A percentile compares a stretch with the other conserved stretches of the same genome.
These are phyloP conservation scores for Boletus reticulatus DNA, from an alignment of 768 basidiomycete species.

Conservation along the genomic window DNA sequence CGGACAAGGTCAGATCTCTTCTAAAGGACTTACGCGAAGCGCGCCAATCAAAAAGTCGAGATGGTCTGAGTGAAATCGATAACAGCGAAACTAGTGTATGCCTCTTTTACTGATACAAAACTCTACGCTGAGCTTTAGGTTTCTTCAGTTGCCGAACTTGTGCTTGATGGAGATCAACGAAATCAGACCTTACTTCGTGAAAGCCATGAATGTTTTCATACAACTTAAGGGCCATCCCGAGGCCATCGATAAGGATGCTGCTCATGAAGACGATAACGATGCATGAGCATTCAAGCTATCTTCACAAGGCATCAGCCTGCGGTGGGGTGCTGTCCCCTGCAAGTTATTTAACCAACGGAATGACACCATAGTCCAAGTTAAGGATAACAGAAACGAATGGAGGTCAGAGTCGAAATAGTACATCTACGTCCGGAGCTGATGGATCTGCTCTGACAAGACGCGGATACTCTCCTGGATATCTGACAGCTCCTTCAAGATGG, in stretches of 20 bases:
- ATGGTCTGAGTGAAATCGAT: constrained; percentile 78
- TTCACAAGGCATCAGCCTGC: background rate
- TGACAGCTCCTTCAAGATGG: constrained; percentile 62
- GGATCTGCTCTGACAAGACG: constrained; percentile 36
- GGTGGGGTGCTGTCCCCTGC: background rate
- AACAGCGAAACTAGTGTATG: constrained; percentile 78
- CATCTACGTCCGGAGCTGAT: constrained; percentile 22
- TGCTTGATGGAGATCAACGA: constrained; percentile 94
- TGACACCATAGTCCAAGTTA: background rate
- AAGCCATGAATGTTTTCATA: constrained; percentile 72
- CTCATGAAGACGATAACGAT: constrained; percentile 3
- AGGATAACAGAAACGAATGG: background rate
- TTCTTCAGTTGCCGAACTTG: constrained; percentile 70
- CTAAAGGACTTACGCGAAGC: constrained; percentile 96
- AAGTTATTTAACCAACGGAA: background rate
- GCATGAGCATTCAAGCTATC: constrained; percentile 1
- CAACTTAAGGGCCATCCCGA: constrained; percentile 43
- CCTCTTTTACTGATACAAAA: constrained; percentile 5
- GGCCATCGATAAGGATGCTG: background rate
- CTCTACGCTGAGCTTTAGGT: background rate
- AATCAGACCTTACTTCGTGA: constrained; percentile 84
- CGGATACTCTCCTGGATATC: constrained; percentile 47
- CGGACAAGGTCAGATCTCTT: constrained; percentile 80
- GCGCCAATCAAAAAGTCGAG: constrained; percentile 88
- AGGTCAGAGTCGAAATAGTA: background rate